These are phyloP conservation scores for Hypoxylon fuscum DNA, from an alignment of 495 filamentous ascomycete genomes.

Conservation along the genomic window DNA sequence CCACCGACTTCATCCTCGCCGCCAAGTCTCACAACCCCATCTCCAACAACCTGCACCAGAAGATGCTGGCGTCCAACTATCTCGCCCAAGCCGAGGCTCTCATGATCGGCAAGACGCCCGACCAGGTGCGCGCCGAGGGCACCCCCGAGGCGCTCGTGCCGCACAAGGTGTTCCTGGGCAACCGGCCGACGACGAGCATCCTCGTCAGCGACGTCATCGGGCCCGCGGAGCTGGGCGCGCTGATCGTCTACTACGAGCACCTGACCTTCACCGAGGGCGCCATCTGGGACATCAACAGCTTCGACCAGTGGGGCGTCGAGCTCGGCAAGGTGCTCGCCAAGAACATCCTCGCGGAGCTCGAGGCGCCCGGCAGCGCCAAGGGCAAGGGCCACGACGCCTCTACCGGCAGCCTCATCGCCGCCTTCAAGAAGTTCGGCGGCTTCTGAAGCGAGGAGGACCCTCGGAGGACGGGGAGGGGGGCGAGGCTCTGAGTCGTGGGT, in stretches of 20 bases:
- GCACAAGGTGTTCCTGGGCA: constrained; percentile 99
- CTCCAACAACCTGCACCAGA: constrained; percentile 90
- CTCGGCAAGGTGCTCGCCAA: constrained; percentile 95
- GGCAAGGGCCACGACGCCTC: constrained; percentile 80
- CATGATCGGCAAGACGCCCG: constrained; percentile 96
- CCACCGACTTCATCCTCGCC: constrained; percentile 96
- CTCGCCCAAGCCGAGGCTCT: constrained; percentile 96
- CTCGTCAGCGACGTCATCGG: constrained; percentile 91
- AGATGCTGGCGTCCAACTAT: constrained; percentile 99
- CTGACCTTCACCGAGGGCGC: constrained; percentile 97
- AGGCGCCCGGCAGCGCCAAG: constrained; percentile 72
- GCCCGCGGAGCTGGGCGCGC: constrained; percentile 87
- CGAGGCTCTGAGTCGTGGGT: constrained; percentile 38
- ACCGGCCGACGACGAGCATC: constrained; percentile 94
- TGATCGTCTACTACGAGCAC: constrained; percentile 99
- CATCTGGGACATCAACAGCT: constrained; percentile 98
- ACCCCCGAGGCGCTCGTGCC: constrained; percentile 83
- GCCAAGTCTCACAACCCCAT: constrained; percentile 97
- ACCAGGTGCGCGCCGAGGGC: constrained; percentile 88
- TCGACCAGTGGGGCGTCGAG: constrained; percentile 99
- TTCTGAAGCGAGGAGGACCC: constrained; percentile 49
- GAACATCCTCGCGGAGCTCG: constrained; percentile 83
- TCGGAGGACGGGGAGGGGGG: constrained; percentile 1
- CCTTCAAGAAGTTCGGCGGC: constrained; percentile 71
- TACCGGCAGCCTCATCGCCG: constrained; percentile 86